Conservation (phyloP, 2,329 filamentous ascomycete genomes). For the Diplodia corticola region DNA sequence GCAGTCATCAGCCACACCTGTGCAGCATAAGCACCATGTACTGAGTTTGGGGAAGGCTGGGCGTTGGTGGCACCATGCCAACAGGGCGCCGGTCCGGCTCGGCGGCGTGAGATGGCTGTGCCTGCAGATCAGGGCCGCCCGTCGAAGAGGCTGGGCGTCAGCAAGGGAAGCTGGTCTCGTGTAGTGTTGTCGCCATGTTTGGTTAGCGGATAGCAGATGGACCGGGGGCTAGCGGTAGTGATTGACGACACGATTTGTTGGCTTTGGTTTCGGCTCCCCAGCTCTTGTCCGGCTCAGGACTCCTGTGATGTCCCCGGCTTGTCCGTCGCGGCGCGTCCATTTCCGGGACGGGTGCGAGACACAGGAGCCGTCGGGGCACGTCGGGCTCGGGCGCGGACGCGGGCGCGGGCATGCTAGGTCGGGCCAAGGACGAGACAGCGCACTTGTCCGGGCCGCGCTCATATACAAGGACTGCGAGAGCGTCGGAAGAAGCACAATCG, state of each 20-base stretch:
- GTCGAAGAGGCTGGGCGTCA: neutral
- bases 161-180: neutral
- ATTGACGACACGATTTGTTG: constrained; percentile 10
- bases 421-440: neutral
- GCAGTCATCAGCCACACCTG: neutral
- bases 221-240: neutral
- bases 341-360: neutral
- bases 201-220: neutral
- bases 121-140: neutral
- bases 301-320: neutral
- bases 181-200: neutral
- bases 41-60: neutral
- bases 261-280: constrained; percentile 4
- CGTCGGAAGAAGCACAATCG: neutral
- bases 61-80: neutral
- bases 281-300: neutral
- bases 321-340: neutral
- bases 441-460: neutral
- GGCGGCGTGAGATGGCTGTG: neutral
- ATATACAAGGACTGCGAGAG: neutral
- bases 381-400: too few relatives aligned
- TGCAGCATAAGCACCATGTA: neutral
- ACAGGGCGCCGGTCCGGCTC: neutral
- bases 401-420: neutral
- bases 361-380: neutral